Base-by-base conservation (phyloP, 108 stramenopile species). In the Nitzschia sp. region DNA sequence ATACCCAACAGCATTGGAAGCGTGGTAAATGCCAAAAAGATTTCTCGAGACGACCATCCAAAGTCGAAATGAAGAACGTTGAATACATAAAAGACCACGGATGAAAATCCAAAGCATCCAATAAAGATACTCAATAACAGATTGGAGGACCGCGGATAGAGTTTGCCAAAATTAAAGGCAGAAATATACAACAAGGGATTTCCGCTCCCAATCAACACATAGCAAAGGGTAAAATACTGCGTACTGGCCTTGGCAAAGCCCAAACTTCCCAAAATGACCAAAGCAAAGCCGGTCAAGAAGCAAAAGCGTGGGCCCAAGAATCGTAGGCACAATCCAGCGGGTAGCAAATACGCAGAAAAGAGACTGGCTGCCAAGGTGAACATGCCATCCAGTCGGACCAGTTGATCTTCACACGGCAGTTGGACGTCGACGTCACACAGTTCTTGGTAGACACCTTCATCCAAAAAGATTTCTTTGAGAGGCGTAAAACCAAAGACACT, bases 91-190 rank as follows among this genome's bases (percentile, higher is more conserved):
- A 63, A 63, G 38, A 63, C 45, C 1, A 63, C 62, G 1, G 62
- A 63, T 23, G 62, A 63, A 27, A 63, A 63, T 46, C 62, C 62
- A 63, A 63, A 63, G 42, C 62, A 63, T 18, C 65, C 65, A 66
- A 66, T 66, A 28, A 32, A 66, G 28, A 66, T 31, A 66, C 65
- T 66, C 29, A 66, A 32, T 24, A 66, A 31, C 32, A 66, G 25
- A 66, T 66, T 66, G 29, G 51, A 54, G 24, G 51, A 31, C 32
- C 32, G 30, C 15, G 65, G 65, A 28, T 66, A 66, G 21, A 66
- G 21, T 33, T 66, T 66, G 9, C 51, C 33, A 54, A 66, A 66
- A 28, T 66, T 66, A 35, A 66, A 54, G 15, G 65, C 65, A 15
- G 65, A 21, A 53, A 66, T 66, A 31, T 66, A 66, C 11, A 66